Base-by-base conservation (phyloP, 2,329 filamentous ascomycete species). In the Bipolaris cookei region DNA sequence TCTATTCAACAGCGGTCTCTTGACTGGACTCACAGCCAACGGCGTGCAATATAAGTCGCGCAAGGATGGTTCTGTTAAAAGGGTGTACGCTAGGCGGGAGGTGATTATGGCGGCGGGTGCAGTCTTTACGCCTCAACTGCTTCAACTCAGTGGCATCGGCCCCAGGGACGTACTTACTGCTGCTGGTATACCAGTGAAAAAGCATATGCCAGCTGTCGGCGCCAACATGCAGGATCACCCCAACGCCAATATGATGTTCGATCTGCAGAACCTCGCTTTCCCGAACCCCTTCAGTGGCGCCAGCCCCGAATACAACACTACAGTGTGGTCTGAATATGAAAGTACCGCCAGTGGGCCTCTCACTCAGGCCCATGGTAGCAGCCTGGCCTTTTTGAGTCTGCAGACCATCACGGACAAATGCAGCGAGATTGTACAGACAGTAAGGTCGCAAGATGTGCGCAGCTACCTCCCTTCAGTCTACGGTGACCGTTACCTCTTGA, bases 61-160 rank as follows among this genome's bases (percentile, higher is more conserved):
- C 1, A 51, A 49, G 3, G 65, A 67, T 47, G 58, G 61, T 4
- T 62, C 65, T 0, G 45, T 64, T 6, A 64, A 62, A 7, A 45
- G 59, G 35, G 68, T 68, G 11, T 67, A 60, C n/a, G 69, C 70
- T 1, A 61, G 47, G 13, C 60, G 56, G 14, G 87, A 89, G 61
- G 81, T 88, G 7, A 81, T 90, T 35, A 70, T 90, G 2, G 85
- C 85, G 0, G 87, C 87, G 0, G 82, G 79, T 25, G 76, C 65
- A 84, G 38, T 81, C 82, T 66, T 86, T 83, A 8, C 87, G 82
- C 4, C 85, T 83, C 71, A 76, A 86, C 14, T 80, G 84, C n/a
- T 75, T 1, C 67, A 69, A 41, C 61, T 71, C 6, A 71, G 67
- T 34, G 73, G 72, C 1, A 59, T 76, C 6, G 73, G 73, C 0